These are phyloP conservation scores for Xanthoconium purpureum DNA, from an alignment of 768 basidiomycete genomes.

Conservation along the genomic window DNA sequence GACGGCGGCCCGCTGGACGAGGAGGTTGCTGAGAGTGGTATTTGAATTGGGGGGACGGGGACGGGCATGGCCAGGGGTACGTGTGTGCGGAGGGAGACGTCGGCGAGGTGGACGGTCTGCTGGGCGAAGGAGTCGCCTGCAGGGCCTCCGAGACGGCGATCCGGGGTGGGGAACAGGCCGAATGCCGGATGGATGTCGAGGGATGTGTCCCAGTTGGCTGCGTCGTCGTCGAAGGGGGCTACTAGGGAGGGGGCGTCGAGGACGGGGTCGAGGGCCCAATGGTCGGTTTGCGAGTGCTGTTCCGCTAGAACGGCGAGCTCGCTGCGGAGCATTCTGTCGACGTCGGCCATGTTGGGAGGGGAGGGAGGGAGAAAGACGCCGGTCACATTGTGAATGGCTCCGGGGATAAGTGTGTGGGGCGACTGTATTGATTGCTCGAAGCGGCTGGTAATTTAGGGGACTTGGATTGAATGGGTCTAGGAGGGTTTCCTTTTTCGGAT, in stretches of 20 bases:
- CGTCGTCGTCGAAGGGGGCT: neutral
- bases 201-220: slow-evolving; percentile 2
- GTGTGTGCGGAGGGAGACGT: slow-evolving; percentile 9
- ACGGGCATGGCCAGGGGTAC: neutral
- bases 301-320: slow-evolving; percentile 18
- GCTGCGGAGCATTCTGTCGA: slow-evolving; percentile 24
- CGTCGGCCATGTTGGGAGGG: slow-evolving; percentile 16
- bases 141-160: slow-evolving; percentile 4
- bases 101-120: slow-evolving; percentile 25
- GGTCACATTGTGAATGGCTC: slow-evolving; percentile 17
- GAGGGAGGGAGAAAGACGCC: neutral
- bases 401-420: neutral
- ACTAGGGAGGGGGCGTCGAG: neutral
- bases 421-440: slow-evolving; percentile 17
- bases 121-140: neutral
- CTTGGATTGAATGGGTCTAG: slow-evolving; percentile 1
- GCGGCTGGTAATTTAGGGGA: slow-evolving; percentile 6
- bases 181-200: slow-evolving; percentile 2
- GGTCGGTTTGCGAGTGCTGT: neutral
- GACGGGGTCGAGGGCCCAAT: slow-evolving; percentile 4
- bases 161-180: slow-evolving; percentile 11
- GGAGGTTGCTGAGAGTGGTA: slow-evolving; percentile 3
- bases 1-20: neutral
- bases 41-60: neutral
- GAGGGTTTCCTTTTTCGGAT: slow-evolving; percentile 9